Evolutionary conservation across 306 rosid species (phyloP).

Genomic region (Vicia villosa): DNA sequence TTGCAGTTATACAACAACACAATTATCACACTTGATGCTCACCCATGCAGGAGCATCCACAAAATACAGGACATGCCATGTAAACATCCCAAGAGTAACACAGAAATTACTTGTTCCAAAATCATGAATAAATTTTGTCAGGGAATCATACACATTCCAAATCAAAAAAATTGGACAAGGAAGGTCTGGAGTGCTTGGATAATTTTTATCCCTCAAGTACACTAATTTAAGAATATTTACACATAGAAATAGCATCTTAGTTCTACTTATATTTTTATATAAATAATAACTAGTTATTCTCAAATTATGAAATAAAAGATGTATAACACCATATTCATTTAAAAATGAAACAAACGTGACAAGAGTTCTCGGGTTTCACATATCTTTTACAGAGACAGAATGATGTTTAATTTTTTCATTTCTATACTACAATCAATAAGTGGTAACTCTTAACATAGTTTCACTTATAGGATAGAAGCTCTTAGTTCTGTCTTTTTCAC

Average conservation of each 20-base stretch:
- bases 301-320: constrained; percentile 8
- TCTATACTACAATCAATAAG: background rate
- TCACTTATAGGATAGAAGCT: constrained; percentile 6
- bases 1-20: constrained; percentile 60
- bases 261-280: background rate
- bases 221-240: background rate
- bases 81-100: constrained; percentile 17
- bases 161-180: constrained; percentile 12
- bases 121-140: background rate
- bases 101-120: constrained; percentile 20
- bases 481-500: background rate
- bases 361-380: background rate
- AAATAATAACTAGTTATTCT: background rate
- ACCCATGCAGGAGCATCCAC: constrained; percentile 22
- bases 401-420: constrained; percentile 2
- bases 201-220: background rate
- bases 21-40: constrained; percentile 44
- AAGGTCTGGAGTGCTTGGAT: constrained; percentile 12
- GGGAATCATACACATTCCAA: background rate
- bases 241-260: constrained; percentile 8
- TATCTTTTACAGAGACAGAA: constrained; percentile 1
- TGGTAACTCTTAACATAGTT: background rate
- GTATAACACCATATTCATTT: background rate
- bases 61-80: constrained; percentile 9
- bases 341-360: background rate